Conservation (phyloP, 176 grass and related monocot species). For the Cenchrus fungigraminus region DNA sequence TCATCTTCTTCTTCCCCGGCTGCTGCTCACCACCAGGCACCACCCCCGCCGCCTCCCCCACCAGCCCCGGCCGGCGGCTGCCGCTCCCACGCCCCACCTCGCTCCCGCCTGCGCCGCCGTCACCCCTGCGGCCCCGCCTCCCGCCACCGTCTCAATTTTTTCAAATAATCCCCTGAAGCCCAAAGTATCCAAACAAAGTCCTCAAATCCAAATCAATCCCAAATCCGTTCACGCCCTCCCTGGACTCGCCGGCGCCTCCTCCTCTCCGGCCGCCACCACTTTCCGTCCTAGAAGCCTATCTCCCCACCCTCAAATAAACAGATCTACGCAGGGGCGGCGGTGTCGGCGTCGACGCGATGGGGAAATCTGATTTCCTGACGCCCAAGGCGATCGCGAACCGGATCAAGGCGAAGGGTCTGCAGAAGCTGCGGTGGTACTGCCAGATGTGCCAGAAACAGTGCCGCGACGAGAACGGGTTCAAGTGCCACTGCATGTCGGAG, state of each 20-base stretch:
- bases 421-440: slow-evolving; percentile 96
- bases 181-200: neutral
- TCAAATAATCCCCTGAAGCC: neutral
- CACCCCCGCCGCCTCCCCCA: no score
- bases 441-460: slow-evolving; percentile 99
- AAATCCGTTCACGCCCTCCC: neutral
- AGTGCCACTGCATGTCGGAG: slow-evolving; percentile 97
- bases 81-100: no score
- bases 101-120: no score
- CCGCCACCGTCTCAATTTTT: neutral
- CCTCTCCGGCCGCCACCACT: slow-evolving; percentile 5
- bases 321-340: neutral
- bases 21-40: no score
- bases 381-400: slow-evolving; percentile 90
- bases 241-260: slow-evolving; percentile 7
- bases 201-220: neutral
- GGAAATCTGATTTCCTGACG: slow-evolving; percentile 87
- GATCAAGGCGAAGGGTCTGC: slow-evolving; percentile 93
- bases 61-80: no score
- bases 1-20: no score
- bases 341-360: slow-evolving; percentile 44
- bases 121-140: no score
- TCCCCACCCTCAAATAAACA: neutral
- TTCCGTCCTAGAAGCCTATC: neutral
- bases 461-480: slow-evolving; percentile 92